These are phyloP conservation scores for Harrya chromipes DNA, from an alignment of 768 basidiomycete species.

Conservation along the genomic window DNA sequence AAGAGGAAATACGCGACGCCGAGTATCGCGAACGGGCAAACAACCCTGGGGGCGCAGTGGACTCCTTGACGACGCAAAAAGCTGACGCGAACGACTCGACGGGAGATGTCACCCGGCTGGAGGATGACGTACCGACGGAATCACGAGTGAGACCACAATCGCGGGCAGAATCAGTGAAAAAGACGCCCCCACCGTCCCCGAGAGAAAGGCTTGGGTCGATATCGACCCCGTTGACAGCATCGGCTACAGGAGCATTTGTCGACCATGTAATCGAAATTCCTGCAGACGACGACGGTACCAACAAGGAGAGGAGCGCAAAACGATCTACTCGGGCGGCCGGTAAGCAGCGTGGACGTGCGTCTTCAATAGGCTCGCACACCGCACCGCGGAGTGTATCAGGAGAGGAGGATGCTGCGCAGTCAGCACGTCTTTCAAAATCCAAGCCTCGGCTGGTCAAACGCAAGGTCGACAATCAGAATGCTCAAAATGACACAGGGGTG, in stretches of 20 bases:
- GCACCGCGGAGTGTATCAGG: neutral
- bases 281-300: conserved; percentile 10
- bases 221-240: neutral
- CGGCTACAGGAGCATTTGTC: conserved; percentile 12
- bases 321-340: neutral
- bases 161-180: conserved; percentile 8
- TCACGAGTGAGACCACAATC: conserved; percentile 1
- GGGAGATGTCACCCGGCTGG: neutral
- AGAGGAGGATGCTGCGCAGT: neutral
- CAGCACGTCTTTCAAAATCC: neutral
- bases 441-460: conserved; percentile 1
- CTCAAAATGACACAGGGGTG: neutral
- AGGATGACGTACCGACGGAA: neutral
- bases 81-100: neutral
- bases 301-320: neutral
- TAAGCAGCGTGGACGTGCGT: neutral
- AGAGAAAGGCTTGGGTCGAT: neutral
- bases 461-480: neutral
- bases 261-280: conserved; percentile 25
- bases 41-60: too few relatives aligned
- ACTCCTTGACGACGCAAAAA: neutral
- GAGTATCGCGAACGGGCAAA: conserved; percentile 5
- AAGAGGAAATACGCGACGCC: conserved; percentile 21
- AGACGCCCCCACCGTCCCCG: conserved; percentile 4
- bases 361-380: neutral